These are phyloP conservation scores for Talaromyces albobiverticillius DNA, from an alignment of 2,329 filamentous ascomycete genomes.

Conservation along the genomic window DNA sequence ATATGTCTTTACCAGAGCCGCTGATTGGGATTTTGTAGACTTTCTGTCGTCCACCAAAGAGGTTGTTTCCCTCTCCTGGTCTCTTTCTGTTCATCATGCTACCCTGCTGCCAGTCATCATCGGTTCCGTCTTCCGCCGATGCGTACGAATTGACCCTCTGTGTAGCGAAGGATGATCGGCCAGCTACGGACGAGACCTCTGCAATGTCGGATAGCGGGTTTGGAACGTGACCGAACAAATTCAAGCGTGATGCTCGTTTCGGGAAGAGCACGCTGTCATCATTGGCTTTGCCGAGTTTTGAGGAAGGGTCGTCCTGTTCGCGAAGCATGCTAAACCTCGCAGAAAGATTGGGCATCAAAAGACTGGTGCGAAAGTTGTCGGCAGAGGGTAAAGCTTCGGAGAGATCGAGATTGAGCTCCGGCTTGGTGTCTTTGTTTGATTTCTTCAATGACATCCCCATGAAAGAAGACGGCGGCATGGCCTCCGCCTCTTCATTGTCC, in stretches of 20 bases:
- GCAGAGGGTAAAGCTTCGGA: slow-evolving; percentile 70
- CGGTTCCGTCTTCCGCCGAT: slow-evolving; percentile 58
- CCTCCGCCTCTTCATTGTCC: slow-evolving; percentile 48
- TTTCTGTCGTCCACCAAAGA: slow-evolving; percentile 95
- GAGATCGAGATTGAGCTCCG: slow-evolving; percentile 65
- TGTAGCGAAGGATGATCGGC: slow-evolving; percentile 58
- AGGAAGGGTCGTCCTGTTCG: slow-evolving; percentile 88
- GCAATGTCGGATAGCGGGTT: slow-evolving; percentile 75
- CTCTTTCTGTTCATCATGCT: slow-evolving; percentile 83
- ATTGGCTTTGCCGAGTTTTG: slow-evolving; percentile 87
- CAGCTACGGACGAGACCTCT: slow-evolving; percentile 78
- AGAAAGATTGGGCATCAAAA: slow-evolving; percentile 92
- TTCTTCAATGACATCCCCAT: slow-evolving; percentile 44
- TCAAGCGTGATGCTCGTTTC: slow-evolving; percentile 73
- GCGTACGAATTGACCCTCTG: slow-evolving; percentile 65
- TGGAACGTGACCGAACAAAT: slow-evolving; percentile 65
- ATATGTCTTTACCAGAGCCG: slow-evolving; percentile 26
- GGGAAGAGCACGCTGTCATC: slow-evolving; percentile 89
- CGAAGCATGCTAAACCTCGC: slow-evolving; percentile 95
- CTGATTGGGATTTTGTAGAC: slow-evolving; percentile 77
- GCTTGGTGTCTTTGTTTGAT: slow-evolving; percentile 52
- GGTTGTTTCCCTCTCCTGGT: slow-evolving; percentile 81
- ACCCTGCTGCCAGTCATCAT: slow-evolving; percentile 62
- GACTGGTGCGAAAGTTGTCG: slow-evolving; percentile 91
- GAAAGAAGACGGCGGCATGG: slow-evolving; percentile 28